phyloP scores from a whole-genome alignment of 2,329 filamentous ascomycete species.

The Elsinoe fawcettii region DNA sequence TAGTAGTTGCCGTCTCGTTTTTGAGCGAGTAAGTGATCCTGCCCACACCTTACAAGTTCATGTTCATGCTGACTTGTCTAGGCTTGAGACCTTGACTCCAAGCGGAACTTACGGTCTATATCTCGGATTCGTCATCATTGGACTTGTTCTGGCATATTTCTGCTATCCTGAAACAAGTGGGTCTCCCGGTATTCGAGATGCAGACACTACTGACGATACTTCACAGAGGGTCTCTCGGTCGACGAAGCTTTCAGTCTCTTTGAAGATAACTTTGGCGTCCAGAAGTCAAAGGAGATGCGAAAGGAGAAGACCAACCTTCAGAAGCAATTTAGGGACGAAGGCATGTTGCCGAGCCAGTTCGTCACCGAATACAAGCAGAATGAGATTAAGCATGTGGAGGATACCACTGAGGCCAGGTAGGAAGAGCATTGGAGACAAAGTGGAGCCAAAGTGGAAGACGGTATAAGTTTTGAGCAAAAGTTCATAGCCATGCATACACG shows the following conservation, averaged over 20 bases:
- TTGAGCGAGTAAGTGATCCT: neutral
- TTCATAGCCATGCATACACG: no score
- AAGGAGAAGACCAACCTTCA: neutral
- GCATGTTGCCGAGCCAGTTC: no score
- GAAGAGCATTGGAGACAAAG: no score
- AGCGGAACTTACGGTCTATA: neutral
- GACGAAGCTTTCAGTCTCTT: neutral
- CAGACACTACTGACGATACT: no score
- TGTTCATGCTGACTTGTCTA: neutral
- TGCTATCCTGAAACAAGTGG: neutral
- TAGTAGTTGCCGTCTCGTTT: neutral
- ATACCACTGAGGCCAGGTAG: no score
- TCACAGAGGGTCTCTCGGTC: no score
- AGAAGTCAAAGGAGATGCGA: neutral
- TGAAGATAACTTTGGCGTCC: neutral
- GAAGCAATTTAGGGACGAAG: constrained; percentile 26
- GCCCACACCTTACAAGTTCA: neutral
- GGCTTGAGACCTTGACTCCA: neutral
- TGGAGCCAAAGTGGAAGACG: no score
- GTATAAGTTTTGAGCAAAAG: no score
- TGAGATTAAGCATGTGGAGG: no score
- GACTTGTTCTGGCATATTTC: neutral
- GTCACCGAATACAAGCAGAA: no score
- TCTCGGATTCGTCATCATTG: neutral
- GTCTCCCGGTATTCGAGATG: neutral